Evolutionary conservation across 176 grass and related monocot species (phyloP).

Genomic region (Juncus inflexus): DNA sequence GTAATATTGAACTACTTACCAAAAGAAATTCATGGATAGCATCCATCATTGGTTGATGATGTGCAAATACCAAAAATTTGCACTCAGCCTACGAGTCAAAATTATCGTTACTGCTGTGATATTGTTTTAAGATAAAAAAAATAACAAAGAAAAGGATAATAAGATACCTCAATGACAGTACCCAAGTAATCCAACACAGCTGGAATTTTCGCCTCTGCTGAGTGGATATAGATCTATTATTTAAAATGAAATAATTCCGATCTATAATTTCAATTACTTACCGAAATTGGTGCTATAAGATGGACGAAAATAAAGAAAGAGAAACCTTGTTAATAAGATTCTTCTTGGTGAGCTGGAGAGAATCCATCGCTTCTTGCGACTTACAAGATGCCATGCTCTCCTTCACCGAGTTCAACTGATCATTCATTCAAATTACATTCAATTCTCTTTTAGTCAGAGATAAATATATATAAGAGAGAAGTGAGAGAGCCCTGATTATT

Average conservation of each 20-base stretch:
- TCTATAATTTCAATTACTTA: too few relatives aligned
- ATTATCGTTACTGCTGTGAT: neutral
- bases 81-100: constrained; percentile 56
- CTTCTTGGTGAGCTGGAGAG: constrained; percentile 70
- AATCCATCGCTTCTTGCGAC: constrained; percentile 58
- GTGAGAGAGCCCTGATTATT: neutral
- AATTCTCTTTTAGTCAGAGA: neutral
- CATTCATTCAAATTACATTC: constrained; percentile 17
- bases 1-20: constrained; percentile 33
- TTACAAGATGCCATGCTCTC: constrained; percentile 52
- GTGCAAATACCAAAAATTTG: constrained; percentile 98
- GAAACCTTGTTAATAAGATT: constrained; percentile 78
- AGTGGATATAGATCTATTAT: constrained; percentile 78
- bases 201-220: constrained; percentile 83
- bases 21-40: constrained; percentile 73
- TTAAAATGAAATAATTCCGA: constrained; percentile 5
- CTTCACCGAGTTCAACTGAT: constrained; percentile 75
- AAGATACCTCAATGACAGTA: constrained; percentile 70
- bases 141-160: constrained; percentile 23
- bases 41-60: constrained; percentile 79
- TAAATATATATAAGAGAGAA: constrained; percentile 5
- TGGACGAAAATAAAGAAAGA: too few relatives aligned
- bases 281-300: too few relatives aligned
- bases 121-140: constrained; percentile 9
- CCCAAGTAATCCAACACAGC: constrained; percentile 83